Base-by-base conservation (phyloP, 1,139 yeast species). In the Diutina scorzettiae region DNA sequence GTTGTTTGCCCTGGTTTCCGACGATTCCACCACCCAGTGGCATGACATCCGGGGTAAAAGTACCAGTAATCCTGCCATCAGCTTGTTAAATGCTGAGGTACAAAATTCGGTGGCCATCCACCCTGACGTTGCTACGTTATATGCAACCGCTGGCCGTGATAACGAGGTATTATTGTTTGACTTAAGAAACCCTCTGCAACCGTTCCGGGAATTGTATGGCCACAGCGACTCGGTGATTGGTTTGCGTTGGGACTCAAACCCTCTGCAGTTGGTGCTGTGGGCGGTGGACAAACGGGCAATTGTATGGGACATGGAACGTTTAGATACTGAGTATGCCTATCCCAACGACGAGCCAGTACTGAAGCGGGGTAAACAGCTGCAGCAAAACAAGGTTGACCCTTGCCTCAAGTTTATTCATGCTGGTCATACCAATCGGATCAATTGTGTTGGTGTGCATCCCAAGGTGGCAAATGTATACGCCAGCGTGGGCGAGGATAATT, bases 1-100 rank as follows among this genome's bases (percentile, higher is more conserved):
- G 2, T 50, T 81, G 21, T 77, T 84, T 55, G 93, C 80, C 0
- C 76, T 87, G 3, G 89, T 75, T 5, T 70, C 86, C 6, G 94
- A 84, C 54, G 94, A 82, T 54, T 72, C 71, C 45, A 66, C 76
- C 3, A 65, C 87, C 28, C 77, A 75, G 43, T 62, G 87, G 34
- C 81, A 75, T 51, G 96, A 87, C 54, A 58, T 74, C 20, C 72
- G 95, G 52, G 52, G 55, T 7, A 64, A 65, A 41, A 62, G 63
- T 21, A 19, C 31, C 20, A 16, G 19, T 11, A 27, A 20, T 19
- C 25, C 32, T 28, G 41, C 33, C 17, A 27, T 27, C 33, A 11
- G 9, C 2, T 7, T 20, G 25, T n/a, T 14, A 11, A 65, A 64
- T 37, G 63, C 60, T 25, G 71, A 65, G 43, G 67, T 71, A 34